phyloP scores from a whole-genome alignment of 371 early-diverging fungal species.

The Syncephalastrum monosporum region DNA sequence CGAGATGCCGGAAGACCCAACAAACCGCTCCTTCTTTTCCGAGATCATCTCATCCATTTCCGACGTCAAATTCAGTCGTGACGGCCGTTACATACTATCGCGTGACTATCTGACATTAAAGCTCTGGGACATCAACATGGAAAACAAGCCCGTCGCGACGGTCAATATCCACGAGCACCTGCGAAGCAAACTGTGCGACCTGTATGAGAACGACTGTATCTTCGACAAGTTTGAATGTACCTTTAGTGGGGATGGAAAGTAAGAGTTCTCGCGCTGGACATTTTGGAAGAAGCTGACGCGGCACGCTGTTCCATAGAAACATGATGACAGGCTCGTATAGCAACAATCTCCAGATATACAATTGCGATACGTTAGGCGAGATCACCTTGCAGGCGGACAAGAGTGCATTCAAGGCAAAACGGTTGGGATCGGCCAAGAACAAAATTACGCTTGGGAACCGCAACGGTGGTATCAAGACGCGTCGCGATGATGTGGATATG shows the following conservation, averaged over 20 bases:
- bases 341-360: conserved; percentile 93
- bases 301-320: conserved; percentile 27
- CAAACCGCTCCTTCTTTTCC: conserved; percentile 92
- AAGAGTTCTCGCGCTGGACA: background rate
- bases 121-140: conserved; percentile 97
- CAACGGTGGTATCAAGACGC: conserved; percentile 27
- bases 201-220: conserved; percentile 97
- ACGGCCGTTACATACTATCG: conserved; percentile 95
- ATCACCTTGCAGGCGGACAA: conserved; percentile 94
- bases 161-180: conserved; percentile 92
- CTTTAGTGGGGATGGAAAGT: conserved; percentile 85
- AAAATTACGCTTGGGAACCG: conserved; percentile 21
- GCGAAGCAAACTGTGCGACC: conserved; percentile 89
- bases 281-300: background rate
- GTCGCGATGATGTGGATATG: conserved; percentile 55
- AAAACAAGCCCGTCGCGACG: conserved; percentile 84
- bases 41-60: conserved; percentile 97
- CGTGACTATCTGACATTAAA: conserved; percentile 94
- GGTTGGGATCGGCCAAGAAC: conserved; percentile 61
- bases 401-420: conserved; percentile 92
- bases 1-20: conserved; percentile 91
- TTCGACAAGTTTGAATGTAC: conserved; percentile 98
- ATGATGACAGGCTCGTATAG: conserved; percentile 95
- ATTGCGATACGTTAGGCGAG: conserved; percentile 69
- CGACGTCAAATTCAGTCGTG: conserved; percentile 89